Percentiles rank a stretch among this genome's conserved stretches.
phyloP scores from a whole-genome alignment of 768 basidiomycete species.

The Leccinum fibrillosum region DNA sequence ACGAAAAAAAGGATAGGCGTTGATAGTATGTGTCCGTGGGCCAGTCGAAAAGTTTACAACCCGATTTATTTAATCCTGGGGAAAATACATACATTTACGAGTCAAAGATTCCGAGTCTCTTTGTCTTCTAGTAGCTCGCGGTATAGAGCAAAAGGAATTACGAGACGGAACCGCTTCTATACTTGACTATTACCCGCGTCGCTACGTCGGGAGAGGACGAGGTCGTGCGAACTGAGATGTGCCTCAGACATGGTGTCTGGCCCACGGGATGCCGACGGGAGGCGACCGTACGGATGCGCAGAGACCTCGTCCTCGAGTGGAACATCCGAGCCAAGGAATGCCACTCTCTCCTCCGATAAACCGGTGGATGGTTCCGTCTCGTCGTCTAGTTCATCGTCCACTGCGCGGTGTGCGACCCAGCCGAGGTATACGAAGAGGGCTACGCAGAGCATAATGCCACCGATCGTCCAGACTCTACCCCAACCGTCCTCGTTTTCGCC shows the following conservation, averaged over 20 bases:
- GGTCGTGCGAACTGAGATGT: conserved; percentile 30
- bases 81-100: conserved; percentile 19
- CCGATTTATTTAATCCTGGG: conserved; percentile 10
- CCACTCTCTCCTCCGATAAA: conserved; percentile 48
- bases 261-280: conserved; percentile 19
- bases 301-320: conserved; percentile 22
- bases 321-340: conserved; percentile 44
- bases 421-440: conserved; percentile 78
- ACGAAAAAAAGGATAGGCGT: not conserved
- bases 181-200: conserved; percentile 10
- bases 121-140: conserved; percentile 1
- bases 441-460: conserved; percentile 68
- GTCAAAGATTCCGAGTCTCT: conserved; percentile 3
- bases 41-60: conserved; percentile 21
- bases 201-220: conserved; percentile 15
- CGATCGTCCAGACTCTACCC: conserved; percentile 58
- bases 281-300: conserved; percentile 16
- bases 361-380: conserved; percentile 30
- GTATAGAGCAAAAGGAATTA: not conserved
- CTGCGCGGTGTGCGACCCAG: conserved; percentile 70
- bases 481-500: conserved; percentile 43
- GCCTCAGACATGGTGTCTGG: conserved; percentile 45
- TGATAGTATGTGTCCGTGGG: not conserved
- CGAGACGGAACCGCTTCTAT: conserved; percentile 3
- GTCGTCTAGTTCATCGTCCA: conserved; percentile 52